Evolutionary conservation across 208 protist genomes (phyloP).

Genomic region (Porcisia deanei): DNA sequence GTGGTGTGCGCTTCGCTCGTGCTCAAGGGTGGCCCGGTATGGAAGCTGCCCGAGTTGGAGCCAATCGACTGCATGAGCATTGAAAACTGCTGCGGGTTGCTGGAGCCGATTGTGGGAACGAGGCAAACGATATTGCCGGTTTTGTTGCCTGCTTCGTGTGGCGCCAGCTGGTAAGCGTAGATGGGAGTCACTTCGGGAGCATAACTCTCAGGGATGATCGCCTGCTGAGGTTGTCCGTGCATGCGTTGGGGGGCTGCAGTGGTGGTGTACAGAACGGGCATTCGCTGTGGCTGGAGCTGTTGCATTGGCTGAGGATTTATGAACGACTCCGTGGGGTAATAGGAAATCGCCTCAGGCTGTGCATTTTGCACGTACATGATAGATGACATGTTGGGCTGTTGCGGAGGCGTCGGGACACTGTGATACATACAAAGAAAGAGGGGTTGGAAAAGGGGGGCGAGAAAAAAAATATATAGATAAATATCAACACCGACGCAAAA

Average conservation of each 20-base stretch:
- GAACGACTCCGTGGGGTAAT: conserved; percentile 12
- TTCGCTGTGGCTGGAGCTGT: conserved; percentile 6
- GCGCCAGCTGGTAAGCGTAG: conserved; percentile 13
- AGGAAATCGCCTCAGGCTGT: conserved; percentile 1
- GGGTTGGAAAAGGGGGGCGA: too few relatives aligned
- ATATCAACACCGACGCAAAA: background rate
- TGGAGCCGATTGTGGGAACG: background rate
- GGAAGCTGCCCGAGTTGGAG: conserved; percentile 5
- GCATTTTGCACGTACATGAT: conserved; percentile 25
- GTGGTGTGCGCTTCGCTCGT: conserved; percentile 3
- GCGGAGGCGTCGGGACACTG: background rate
- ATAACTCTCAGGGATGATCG: background rate
- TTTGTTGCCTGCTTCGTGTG: conserved; percentile 6
- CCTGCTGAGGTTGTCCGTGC: conserved; percentile 4
- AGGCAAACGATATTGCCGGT: conserved; percentile 20
- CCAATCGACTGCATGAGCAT: conserved; percentile 16
- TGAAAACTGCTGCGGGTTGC: conserved; percentile 5
- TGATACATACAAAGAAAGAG: background rate
- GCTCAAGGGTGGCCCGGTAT: background rate
- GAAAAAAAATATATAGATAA: conserved; percentile 15
- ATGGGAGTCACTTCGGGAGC: background rate
- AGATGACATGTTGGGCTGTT: conserved; percentile 15
- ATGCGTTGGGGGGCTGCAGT: background rate
- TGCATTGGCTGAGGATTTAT: background rate
- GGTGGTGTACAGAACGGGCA: conserved; percentile 17